These are phyloP conservation scores for Scedosporium minutisporum DNA, from an alignment of 2,329 filamentous ascomycete genomes.

Conservation along the genomic window DNA sequence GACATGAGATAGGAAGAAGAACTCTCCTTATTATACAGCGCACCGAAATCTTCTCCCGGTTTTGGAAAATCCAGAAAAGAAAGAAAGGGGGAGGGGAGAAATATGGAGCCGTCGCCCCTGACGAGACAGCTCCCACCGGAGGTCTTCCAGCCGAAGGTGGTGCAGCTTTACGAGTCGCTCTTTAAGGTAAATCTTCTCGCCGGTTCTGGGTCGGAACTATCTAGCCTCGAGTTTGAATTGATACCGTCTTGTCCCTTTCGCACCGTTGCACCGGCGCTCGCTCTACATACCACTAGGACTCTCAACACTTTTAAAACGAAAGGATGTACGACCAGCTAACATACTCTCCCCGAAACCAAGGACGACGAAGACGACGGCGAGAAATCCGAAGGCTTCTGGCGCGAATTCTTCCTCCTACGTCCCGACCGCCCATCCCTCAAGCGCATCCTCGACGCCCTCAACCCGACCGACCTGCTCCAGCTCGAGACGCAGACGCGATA, in stretches of 20 bases:
- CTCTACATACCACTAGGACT: no score
- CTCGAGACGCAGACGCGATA: conserved; percentile 70
- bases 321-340: conserved; percentile 8
- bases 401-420: conserved; percentile 84
- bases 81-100: not conserved
- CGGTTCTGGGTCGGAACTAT: no score
- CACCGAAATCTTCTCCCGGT: not conserved
- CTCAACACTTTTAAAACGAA: no score
- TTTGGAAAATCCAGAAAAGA: not conserved
- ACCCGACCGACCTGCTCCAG: conserved; percentile 65
- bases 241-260: not conserved
- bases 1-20: no score
- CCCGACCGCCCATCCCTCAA: conserved; percentile 65
- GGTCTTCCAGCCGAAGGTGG: conserved; percentile 88
- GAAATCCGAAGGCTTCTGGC: conserved; percentile 86
- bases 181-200: conserved; percentile 50
- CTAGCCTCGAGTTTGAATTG: no score
- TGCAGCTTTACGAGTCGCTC: conserved; percentile 75
- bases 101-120: conserved; percentile 83
- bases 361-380: conserved; percentile 60
- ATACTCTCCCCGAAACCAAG: conserved; percentile 7
- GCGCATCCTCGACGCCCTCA: conserved; percentile 58
- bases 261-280: no score
- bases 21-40: no score
- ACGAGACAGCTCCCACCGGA: conserved; percentile 86